phyloP scores from a whole-genome alignment of 108 stramenopile genomes.

The Nitzschia inconspicua region DNA sequence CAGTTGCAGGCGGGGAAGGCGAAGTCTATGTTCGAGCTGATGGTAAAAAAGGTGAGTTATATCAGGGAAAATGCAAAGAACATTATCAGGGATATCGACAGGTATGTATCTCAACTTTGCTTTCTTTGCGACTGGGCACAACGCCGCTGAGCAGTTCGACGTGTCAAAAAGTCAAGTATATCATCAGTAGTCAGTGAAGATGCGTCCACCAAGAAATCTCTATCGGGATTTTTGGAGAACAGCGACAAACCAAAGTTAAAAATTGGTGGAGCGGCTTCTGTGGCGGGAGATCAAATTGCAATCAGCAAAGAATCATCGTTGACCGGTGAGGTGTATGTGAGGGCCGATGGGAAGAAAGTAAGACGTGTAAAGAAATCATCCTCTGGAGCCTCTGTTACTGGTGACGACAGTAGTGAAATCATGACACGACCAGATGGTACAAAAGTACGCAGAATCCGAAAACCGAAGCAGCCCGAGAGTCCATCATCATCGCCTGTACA shows the following conservation, averaged over 20 bases:
- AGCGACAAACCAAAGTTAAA: slow-evolving; percentile 1
- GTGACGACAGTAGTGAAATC: slow-evolving; percentile 34
- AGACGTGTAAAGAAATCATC: slow-evolving; percentile 29
- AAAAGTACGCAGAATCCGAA: slow-evolving; percentile 38
- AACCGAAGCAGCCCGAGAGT: slow-evolving; percentile 3
- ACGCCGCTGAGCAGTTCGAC: too few relatives aligned
- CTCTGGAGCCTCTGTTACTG: neutral
- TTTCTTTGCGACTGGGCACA: too few relatives aligned
- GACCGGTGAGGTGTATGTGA: slow-evolving; percentile 44
- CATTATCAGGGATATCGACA: neutral
- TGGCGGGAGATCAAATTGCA: slow-evolving; percentile 30
- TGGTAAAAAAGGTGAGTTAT: slow-evolving; percentile 36
- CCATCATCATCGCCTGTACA: neutral
- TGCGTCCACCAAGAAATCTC: slow-evolving; percentile 4
- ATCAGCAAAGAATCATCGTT: slow-evolving; percentile 24
- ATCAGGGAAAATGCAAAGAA: slow-evolving; percentile 4
- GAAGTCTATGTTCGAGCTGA: slow-evolving; percentile 49
- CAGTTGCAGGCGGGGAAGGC: slow-evolving; percentile 23
- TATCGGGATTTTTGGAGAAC: slow-evolving; percentile 18
- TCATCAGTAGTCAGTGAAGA: slow-evolving; percentile 1
- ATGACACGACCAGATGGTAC: slow-evolving; percentile 47
- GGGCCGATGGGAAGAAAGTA: slow-evolving; percentile 56
- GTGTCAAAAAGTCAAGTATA: slow-evolving; percentile 25
- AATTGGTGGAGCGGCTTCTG: slow-evolving; percentile 20
- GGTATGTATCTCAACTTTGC: too few relatives aligned